These are phyloP conservation scores for Macrophomina phaseolina DNA, from an alignment of 2,329 filamentous ascomycete genomes.

Conservation along the genomic window DNA sequence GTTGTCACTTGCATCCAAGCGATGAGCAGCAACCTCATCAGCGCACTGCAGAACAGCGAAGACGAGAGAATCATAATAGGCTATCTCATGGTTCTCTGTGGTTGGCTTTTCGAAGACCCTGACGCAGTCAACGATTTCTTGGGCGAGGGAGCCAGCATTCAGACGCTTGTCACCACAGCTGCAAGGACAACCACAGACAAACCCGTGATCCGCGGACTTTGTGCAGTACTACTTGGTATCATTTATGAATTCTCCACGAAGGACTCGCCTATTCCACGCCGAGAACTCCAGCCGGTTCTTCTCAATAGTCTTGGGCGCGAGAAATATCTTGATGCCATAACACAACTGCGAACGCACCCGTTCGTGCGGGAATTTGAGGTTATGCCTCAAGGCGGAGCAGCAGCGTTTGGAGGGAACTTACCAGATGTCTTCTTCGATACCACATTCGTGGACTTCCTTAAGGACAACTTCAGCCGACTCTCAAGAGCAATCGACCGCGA, in stretches of 20 bases:
- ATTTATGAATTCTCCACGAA: slow-evolving; percentile 98
- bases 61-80: slow-evolving; percentile 82
- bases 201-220: slow-evolving; percentile 78
- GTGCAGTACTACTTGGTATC: slow-evolving; percentile 82
- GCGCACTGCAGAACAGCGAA: slow-evolving; percentile 74
- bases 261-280: slow-evolving; percentile 86
- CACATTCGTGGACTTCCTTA: slow-evolving; percentile 90
- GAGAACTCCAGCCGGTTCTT: slow-evolving; percentile 80
- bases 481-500: slow-evolving; percentile 87
- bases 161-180: slow-evolving; percentile 79
- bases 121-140: slow-evolving; percentile 93
- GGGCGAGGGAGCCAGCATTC: slow-evolving; percentile 88
- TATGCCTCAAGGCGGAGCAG: slow-evolving; percentile 66
- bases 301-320: slow-evolving; percentile 80
- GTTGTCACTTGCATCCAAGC: slow-evolving; percentile 93
- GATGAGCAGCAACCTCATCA: slow-evolving; percentile 83
- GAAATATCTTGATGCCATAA: slow-evolving; percentile 82
- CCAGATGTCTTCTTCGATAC: slow-evolving; percentile 86
- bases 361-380: slow-evolving; percentile 90
- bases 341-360: slow-evolving; percentile 76
- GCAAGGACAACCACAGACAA: slow-evolving; percentile 66
- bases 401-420: slow-evolving; percentile 54
- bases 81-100: slow-evolving; percentile 86
- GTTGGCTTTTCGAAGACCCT: slow-evolving; percentile 91
- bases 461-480: slow-evolving; percentile 91